Base-by-base conservation (phyloP, 1,284 basidiomycete genomes). In the Cystobasidiaceae sp. region DNA sequence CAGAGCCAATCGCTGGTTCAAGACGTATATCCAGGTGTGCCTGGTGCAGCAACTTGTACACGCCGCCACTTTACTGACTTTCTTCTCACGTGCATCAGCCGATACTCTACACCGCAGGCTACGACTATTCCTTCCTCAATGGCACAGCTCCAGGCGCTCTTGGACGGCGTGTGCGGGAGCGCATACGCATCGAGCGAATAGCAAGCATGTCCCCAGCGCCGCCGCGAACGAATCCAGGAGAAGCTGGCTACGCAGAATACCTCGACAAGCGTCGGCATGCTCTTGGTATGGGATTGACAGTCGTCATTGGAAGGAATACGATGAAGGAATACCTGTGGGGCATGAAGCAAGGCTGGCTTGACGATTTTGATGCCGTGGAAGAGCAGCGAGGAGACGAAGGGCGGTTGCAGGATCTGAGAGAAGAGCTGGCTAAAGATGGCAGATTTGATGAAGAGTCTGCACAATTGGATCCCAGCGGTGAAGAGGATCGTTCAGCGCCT, bases 321-420 rank as follows among this genome's bases (percentile, higher is more conserved):
- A 83, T 93, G 76, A 98, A 97, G 78, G 94, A 98, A 79, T 97
- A 90, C 77, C 84, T 96, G 81, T 83, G 86, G 67, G 94, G 93
- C 0, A 75, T 97, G 57, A 84, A 84, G 73, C 81, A 83, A 55
- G 94, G 96, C 0, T 98, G 69, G 57, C 56, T 71, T 11, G 67
- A 66, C 25, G 71, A 70, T 1, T 44, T 74, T 13, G 73, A 72
- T 7, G 52, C 73, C 66, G 56, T 70, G 50, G 56, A 71, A 70
- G 68, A 67, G 67, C 50, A 55, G 65, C 19, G 69, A 69, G 61
- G 61, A n/a, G 61, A 64, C 3, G 61, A 64, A 39, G 61, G 51
- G 17, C 55, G 32, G 33, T n/a, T 64, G 93, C 68, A 79, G 80
- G 59, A 80, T 97, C 8, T 64, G 5, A 37, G 52, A 3, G 61